phyloP scores from a whole-genome alignment of 2,329 filamentous ascomycete genomes.

The Hypocrella siamensis region DNA sequence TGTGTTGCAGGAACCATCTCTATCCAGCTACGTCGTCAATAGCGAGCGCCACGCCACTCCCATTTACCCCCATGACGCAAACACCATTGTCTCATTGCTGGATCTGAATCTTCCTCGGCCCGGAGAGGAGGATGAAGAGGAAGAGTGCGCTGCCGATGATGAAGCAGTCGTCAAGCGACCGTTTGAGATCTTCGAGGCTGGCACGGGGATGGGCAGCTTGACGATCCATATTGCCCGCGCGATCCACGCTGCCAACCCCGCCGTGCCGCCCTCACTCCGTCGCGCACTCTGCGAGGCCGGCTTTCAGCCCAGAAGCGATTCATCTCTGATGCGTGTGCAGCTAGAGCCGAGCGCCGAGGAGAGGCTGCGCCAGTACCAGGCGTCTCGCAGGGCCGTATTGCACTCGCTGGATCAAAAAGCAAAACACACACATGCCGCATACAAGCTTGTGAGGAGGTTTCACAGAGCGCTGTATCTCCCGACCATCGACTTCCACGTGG shows the following conservation, averaged over 20 bases:
- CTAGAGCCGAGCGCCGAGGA: constrained; percentile 13
- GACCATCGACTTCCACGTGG: constrained; percentile 60
- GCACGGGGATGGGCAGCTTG: constrained; percentile 70
- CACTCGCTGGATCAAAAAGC: constrained; percentile 56
- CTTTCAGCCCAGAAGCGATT: constrained; percentile 6
- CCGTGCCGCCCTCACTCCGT: constrained; percentile 26
- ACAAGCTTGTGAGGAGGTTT: constrained; percentile 49
- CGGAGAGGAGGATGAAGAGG: constrained; percentile 15
- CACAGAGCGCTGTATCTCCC: constrained; percentile 52
- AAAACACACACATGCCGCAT: constrained; percentile 47
- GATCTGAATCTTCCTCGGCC: constrained; percentile 48
- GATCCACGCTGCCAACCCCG: constrained; percentile 56
- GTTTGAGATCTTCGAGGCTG: constrained; percentile 68
- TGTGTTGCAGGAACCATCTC: constrained; percentile 46
- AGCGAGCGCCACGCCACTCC: constrained; percentile 61
- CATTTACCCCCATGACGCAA: constrained; percentile 58
- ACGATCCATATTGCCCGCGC: constrained; percentile 63
- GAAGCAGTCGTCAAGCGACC: constrained; percentile 21
- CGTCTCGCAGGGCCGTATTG: constrained; percentile 49
- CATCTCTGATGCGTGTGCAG: constrained; percentile 9
- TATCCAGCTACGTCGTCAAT: constrained; percentile 58
- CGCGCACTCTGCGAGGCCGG: constrained; percentile 11
- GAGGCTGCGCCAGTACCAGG: constrained; percentile 27
- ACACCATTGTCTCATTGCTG: constrained; percentile 58
- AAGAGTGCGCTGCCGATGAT: constrained; percentile 11